Evolutionary conservation across 1,139 yeast genomes (phyloP).

Genomic region (Spencermartinsiella ligniputridi): DNA sequence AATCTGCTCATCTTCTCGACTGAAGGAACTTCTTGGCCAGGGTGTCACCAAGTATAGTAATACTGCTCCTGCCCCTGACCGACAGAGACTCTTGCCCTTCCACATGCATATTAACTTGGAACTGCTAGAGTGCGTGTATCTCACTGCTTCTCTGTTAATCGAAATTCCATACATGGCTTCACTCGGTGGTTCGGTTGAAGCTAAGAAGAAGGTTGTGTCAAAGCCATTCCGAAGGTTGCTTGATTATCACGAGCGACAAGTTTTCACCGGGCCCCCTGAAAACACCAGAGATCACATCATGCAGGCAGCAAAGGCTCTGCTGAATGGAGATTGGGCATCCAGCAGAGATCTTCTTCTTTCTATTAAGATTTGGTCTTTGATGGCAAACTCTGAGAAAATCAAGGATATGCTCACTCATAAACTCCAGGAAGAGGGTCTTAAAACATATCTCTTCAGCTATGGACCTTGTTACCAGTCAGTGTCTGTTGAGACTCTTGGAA

Average conservation of each 20-base stretch:
- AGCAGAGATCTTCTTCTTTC: slow-evolving; percentile 67
- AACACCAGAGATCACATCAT: slow-evolving; percentile 90
- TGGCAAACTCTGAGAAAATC: slow-evolving; percentile 60
- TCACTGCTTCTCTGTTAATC: slow-evolving; percentile 83
- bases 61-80: slow-evolving; percentile 48
- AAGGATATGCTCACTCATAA: slow-evolving; percentile 68
- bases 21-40: slow-evolving; percentile 92
- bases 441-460: slow-evolving; percentile 85
- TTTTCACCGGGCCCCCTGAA: slow-evolving; percentile 97
- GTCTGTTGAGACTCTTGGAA: slow-evolving; percentile 61
- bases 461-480: slow-evolving; percentile 72
- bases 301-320: slow-evolving; percentile 87
- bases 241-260: slow-evolving; percentile 91
- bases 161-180: slow-evolving; percentile 87
- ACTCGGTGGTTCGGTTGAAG: slow-evolving; percentile 40
- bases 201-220: slow-evolving; percentile 61
- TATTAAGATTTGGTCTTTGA: slow-evolving; percentile 85
- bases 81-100: slow-evolving; percentile 88
- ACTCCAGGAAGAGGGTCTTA: slow-evolving; percentile 83
- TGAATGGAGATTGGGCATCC: slow-evolving; percentile 84
- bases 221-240: slow-evolving; percentile 89
- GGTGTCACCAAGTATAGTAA: slow-evolving; percentile 65
- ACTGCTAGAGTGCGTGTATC: slow-evolving; percentile 87
- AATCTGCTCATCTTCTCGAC: slow-evolving; percentile 78
- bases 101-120: slow-evolving; percentile 98